Base-by-base conservation (phyloP, 306 rosid genomes). In the Gastrolobium bilobum region DNA sequence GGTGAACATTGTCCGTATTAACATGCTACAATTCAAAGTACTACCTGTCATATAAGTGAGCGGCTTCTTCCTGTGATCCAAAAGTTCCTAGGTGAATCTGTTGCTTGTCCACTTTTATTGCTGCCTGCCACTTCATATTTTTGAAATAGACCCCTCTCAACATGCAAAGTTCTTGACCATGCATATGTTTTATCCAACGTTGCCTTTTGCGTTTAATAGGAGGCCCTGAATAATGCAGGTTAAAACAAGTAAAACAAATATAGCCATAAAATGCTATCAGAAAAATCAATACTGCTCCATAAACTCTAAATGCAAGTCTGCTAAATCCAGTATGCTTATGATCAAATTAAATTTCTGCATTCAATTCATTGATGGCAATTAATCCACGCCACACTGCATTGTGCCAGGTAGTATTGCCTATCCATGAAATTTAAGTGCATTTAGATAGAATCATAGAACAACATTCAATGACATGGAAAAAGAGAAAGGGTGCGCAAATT, bases 51-150 rank as follows among this genome's bases (percentile, higher is more conserved):
- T 94, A 94, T 68, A 94, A 87, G 76, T 47, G 97, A 40, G 92
- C 97, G 79, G 98, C 97, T 87, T 90, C 98, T 85, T 88, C 88
- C 86, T 94, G 97, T 6, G 96, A 91, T 65, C 85, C 88, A 30
- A 91, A 88, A 46, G 97, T 94, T 37, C 98, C 97, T 50, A 94
- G 87, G 84, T 94, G 98, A 54, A 94, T 94, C 87, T 91, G 98
- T 83, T 91, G 91, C 88, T 90, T 94, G 80, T 91, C 96, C 26
- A 94, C 98, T 74, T 94, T 94, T 40, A 94, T 94, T 9, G 98
- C 97, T 14, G 97, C 96, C 61, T 94, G 96, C 98, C 98, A 94
- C 82, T 91, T 94, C 94, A 91, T 90, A 77, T 94, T 91, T 68
- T 90, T 94, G 75, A 83, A 90, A 76, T 94, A 91, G 70, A 94